Conservation (phyloP, 805 yeast genomes). For the Yamadazyma nakazawae region DNA sequence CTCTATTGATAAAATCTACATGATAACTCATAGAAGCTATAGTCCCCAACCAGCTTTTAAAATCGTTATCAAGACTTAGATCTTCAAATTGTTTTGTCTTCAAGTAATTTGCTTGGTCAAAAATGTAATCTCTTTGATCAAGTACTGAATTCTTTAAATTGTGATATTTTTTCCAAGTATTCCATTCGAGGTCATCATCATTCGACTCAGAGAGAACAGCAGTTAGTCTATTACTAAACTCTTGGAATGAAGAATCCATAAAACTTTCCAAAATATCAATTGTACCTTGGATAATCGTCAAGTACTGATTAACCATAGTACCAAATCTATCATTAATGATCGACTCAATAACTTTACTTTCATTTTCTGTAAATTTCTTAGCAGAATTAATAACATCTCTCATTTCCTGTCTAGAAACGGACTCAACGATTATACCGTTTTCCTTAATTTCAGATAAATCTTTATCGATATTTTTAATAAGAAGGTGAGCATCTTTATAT, state of each 20-base stretch:
- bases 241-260: constrained; percentile 62
- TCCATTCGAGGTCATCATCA: constrained; percentile 32
- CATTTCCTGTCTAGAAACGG: constrained; percentile 32
- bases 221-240: constrained; percentile 60
- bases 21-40: constrained; percentile 42
- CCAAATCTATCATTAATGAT: constrained; percentile 26
- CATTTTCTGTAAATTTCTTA: constrained; percentile 21
- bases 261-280: constrained; percentile 72
- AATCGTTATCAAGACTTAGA: constrained; percentile 32
- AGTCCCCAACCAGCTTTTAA: constrained; percentile 32
- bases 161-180: constrained; percentile 61
- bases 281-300: constrained; percentile 35
- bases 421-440: constrained; percentile 14
- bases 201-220: constrained; percentile 13
- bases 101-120: constrained; percentile 22
- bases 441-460: constrained; percentile 30
- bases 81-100: constrained; percentile 13
- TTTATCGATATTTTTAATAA: constrained; percentile 30
- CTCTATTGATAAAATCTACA: constrained; percentile 49
- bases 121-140: constrained; percentile 51
- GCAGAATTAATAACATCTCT: constrained; percentile 30
- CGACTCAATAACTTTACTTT: constrained; percentile 21
- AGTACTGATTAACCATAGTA: constrained; percentile 27
- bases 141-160: constrained; percentile 53
- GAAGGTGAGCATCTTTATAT: constrained; percentile 28